Base-by-base conservation (phyloP, 2,329 filamentous ascomycete genomes). In the Thermothelomyces thermophilus region DNA sequence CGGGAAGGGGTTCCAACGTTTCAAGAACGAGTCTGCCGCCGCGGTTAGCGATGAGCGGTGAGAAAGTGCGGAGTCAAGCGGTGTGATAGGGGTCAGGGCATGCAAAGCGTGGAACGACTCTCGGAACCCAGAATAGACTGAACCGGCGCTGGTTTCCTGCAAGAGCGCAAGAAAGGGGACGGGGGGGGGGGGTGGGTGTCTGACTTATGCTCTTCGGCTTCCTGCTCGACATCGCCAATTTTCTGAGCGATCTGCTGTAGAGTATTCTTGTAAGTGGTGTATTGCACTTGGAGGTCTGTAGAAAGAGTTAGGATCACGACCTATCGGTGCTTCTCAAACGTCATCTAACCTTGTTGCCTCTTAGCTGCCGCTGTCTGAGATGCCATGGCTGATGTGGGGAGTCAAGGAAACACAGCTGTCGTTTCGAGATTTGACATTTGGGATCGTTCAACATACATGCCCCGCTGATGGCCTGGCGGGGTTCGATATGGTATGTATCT, bases 181-280 rank as follows among this genome's bases (percentile, higher is more conserved):
- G 30, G 30, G 30, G 14, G 30, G 30, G 30, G 30, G 9, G 14
- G 13, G 26, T 28, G 35, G 22, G 24, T 16, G 35, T 48, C 85
- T 66, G 72, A 97, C 93, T 95, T 97, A 76, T 98, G 93, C 68
- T 98, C 93, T 69, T 98, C 93, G 17, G 87, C 84, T 68, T 97
- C 93, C 67, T 95, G 89, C 72, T 98, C 93, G 50, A 98, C 90
- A 65, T 97, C 90, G 35, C 93, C 93, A 60, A 98, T 96, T 69
- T 95, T 97, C 64, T 90, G 85, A 26, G 93, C 93, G 62, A 98
- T 83, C 64, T 93, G 87, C 70, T 97, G 91, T 51, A 98, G 79
- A 3, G 77, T 83, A 60, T 79, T 83, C 66, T 86, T 86, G 70
- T 82, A 91, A 69, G 83, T 88, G 58, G 80, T 80, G 67, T 93